phyloP scores from a whole-genome alignment of 257 asterid genomes.

The Solanum dulcamara region DNA sequence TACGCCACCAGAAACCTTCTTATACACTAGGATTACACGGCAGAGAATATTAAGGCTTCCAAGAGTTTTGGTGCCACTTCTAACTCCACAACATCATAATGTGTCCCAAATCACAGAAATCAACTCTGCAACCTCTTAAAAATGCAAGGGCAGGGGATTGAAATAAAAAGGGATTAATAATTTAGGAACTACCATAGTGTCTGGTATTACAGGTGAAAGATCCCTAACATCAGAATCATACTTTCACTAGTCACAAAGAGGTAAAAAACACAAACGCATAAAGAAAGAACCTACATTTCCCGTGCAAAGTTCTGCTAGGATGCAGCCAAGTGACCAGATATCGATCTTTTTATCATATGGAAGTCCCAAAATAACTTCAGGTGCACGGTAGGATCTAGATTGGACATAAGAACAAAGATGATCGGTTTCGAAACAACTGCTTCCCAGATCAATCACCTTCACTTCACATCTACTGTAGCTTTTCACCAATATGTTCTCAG shows the following conservation, averaged over 20 bases:
- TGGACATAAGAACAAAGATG: slow-evolving; percentile 98
- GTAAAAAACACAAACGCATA: neutral
- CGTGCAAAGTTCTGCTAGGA: slow-evolving; percentile 94
- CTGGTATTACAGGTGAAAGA: neutral
- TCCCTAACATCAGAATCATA: neutral
- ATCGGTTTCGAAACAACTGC: slow-evolving; percentile 95
- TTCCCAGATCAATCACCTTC: slow-evolving; percentile 95
- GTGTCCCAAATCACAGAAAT: neutral
- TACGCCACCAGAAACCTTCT: neutral
- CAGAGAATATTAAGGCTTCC: neutral
- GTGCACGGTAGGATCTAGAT: slow-evolving; percentile 95
- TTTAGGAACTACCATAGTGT: neutral
- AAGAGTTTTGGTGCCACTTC: neutral
- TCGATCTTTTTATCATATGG: slow-evolving; percentile 91
- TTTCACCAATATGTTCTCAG: slow-evolving; percentile 95
- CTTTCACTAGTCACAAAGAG: neutral
- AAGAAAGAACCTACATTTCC: slow-evolving; percentile 69
- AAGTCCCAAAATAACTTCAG: slow-evolving; percentile 95
- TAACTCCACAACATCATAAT: neutral
- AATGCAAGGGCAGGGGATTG: neutral
- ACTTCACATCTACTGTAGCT: slow-evolving; percentile 99
- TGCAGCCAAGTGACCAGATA: slow-evolving; percentile 98
- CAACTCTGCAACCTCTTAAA: neutral
- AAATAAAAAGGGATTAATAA: neutral
- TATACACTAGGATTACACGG: neutral